Conservation (phyloP, 1,284 basidiomycete species). For the Ustilago nuda region DNA sequence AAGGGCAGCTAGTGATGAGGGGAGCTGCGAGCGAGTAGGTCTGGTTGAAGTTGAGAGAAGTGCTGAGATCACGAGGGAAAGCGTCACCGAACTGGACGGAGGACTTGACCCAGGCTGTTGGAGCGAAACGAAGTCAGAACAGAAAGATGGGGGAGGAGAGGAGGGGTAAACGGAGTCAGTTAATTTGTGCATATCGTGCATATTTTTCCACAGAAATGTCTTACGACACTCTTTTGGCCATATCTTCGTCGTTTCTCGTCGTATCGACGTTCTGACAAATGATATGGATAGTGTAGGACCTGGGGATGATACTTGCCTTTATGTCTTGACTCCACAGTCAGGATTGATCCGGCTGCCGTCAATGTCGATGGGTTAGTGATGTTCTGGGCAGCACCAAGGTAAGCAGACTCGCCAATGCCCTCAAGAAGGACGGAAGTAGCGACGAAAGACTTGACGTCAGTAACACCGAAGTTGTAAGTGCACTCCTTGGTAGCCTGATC, state of each 20-base stretch:
- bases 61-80: conserved; percentile 71
- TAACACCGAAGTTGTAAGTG: conserved; percentile 74
- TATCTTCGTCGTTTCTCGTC: neutral
- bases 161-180: neutral
- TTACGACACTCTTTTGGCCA: neutral
- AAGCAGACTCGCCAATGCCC: conserved; percentile 73
- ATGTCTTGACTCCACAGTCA: conserved; percentile 60
- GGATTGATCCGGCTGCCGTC: conserved; percentile 57
- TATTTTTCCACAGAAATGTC: neutral
- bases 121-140: neutral
- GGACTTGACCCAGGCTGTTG: conserved; percentile 47
- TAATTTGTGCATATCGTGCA: neutral
- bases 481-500: conserved; percentile 73
- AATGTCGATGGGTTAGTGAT: conserved; percentile 68
- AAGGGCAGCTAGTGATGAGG: conserved; percentile 73
- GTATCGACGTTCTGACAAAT: neutral
- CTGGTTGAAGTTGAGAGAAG: conserved; percentile 71
- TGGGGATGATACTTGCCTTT: neutral
- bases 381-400: conserved; percentile 73
- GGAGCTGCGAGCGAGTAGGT: conserved; percentile 70
- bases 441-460: conserved; percentile 71
- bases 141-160: neutral
- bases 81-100: conserved; percentile 53
- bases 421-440: conserved; percentile 75
- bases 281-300: neutral